phyloP scores from a whole-genome alignment of 2,329 filamentous ascomycete species.

The Aureobasidium sp. region DNA sequence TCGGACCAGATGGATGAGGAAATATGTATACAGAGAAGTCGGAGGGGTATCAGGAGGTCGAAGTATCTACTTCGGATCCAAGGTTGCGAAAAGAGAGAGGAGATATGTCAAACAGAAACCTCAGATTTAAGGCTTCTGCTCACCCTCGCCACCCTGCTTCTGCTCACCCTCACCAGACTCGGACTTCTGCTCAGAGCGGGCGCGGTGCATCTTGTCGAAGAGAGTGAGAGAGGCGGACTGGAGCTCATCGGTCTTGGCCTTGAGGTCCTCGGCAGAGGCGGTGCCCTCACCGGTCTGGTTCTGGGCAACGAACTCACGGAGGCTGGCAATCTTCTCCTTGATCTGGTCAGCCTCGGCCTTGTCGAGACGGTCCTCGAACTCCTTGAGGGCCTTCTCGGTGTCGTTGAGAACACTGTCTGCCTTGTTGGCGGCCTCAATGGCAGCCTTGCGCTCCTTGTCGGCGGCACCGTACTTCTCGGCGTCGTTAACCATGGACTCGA shows the following conservation, averaged over 20 bases:
- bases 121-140: slow-evolving; percentile 29
- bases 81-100: background rate
- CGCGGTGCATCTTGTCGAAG: slow-evolving; percentile 99
- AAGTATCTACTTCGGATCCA: background rate
- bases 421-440: slow-evolving; percentile 95
- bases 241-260: slow-evolving; percentile 97
- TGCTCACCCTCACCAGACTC: slow-evolving; percentile 37
- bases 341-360: slow-evolving; percentile 91
- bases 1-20: background rate
- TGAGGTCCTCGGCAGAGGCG: slow-evolving; percentile 84
- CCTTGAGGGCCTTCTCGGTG: slow-evolving; percentile 97
- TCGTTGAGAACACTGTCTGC: slow-evolving; percentile 95
- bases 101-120: background rate
- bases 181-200: slow-evolving; percentile 53
- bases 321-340: slow-evolving; percentile 89
- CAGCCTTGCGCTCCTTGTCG: slow-evolving; percentile 93
- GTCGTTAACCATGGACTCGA: slow-evolving; percentile 91
- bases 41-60: slow-evolving; percentile 12
- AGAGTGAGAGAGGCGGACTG: slow-evolving; percentile 92
- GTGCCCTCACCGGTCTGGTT: slow-evolving; percentile 86
- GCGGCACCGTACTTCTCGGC: slow-evolving; percentile 98
- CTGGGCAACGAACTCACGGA: slow-evolving; percentile 77
- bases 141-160: slow-evolving; percentile 31
- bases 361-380: slow-evolving; percentile 97
- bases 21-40: slow-evolving; percentile 15